Evolutionary conservation across 495 filamentous ascomycete species (phyloP).

Genomic region (Durotheca rogersii): DNA sequence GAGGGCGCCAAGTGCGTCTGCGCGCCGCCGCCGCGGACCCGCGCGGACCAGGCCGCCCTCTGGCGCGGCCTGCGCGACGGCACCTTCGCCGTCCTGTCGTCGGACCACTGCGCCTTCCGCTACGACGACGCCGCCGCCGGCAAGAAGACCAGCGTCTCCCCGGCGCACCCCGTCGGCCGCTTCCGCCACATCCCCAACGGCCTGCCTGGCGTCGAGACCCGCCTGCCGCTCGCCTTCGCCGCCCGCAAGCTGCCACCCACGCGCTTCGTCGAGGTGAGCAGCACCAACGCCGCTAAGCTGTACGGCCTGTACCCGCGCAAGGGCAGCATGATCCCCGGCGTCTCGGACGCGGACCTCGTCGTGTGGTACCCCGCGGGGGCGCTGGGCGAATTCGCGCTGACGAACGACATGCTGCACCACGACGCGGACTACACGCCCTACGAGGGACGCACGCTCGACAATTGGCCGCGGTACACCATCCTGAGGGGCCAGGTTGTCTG

Average conservation of each 20-base stretch:
- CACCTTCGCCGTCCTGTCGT: conserved; percentile 55
- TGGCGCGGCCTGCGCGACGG: conserved; percentile 50
- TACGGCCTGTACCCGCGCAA: conserved; percentile 60
- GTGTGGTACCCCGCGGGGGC: conserved; percentile 56
- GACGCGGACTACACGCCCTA: conserved; percentile 63
- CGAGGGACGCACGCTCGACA: conserved; percentile 54
- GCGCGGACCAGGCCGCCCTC: conserved; percentile 44
- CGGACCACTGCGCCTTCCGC: conserved; percentile 58
- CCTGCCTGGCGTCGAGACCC: conserved; percentile 60
- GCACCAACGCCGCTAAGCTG: conserved; percentile 60
- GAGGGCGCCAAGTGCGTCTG: conserved; percentile 56
- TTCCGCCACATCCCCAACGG: conserved; percentile 61
- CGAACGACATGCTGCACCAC: conserved; percentile 58
- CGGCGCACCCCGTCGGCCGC: conserved; percentile 47
- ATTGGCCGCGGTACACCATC: conserved; percentile 64
- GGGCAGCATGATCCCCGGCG: conserved; percentile 55
- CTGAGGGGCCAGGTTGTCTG: conserved; percentile 60
- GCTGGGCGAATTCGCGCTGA: conserved; percentile 45
- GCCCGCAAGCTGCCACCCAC: conserved; percentile 50
- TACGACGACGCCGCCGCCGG: conserved; percentile 50
- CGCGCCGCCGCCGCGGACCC: conserved; percentile 46
- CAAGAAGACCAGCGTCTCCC: conserved; percentile 48
- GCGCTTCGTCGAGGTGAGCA: conserved; percentile 60
- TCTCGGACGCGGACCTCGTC: conserved; percentile 55
- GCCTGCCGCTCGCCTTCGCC: conserved; percentile 51